A percentile compares a stretch with the other conserved stretches of the same genome.
Evolutionary conservation across 768 basidiomycete species (phyloP).

Genomic region (Amanita rimosa): DNA sequence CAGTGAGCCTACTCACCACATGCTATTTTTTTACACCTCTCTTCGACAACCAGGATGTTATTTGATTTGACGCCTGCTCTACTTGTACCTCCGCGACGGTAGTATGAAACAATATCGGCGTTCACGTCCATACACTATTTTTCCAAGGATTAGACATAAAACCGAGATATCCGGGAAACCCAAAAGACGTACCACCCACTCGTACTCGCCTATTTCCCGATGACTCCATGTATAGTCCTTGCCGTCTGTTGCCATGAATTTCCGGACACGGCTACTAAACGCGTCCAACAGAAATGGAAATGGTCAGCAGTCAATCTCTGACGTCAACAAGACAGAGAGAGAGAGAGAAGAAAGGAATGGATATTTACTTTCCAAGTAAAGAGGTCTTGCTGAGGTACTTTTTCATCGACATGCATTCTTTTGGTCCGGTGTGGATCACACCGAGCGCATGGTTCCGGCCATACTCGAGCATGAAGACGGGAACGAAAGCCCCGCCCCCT

Average conservation of each 20-base stretch:
- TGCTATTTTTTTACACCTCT: constrained; percentile 42
- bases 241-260: constrained; percentile 48
- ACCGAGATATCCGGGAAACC: neutral
- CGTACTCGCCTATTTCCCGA: constrained; percentile 34
- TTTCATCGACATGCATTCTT: constrained; percentile 31
- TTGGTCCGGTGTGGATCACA: constrained; percentile 32
- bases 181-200: constrained; percentile 54
- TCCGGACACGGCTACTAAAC: constrained; percentile 31
- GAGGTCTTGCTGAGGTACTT: constrained; percentile 38
- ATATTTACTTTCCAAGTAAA: constrained; percentile 28
- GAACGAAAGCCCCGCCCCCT: constrained; percentile 16
- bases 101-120: constrained; percentile 46
- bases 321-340: too few species aligned
- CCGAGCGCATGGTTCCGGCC: constrained; percentile 39
- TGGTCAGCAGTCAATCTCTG: too few species aligned
- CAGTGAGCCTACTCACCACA: constrained; percentile 30
- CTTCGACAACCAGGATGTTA: constrained; percentile 53
- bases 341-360: neutral
- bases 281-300: neutral
- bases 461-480: constrained; percentile 40
- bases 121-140: constrained; percentile 42
- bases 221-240: constrained; percentile 53
- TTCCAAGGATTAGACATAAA: too few species aligned
- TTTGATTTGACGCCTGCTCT: constrained; percentile 26
- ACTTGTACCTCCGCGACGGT: constrained; percentile 49